Evolutionary conservation across 2,329 filamentous ascomycete genomes (phyloP).

Genomic region (Curvularia hawaiiensis): DNA sequence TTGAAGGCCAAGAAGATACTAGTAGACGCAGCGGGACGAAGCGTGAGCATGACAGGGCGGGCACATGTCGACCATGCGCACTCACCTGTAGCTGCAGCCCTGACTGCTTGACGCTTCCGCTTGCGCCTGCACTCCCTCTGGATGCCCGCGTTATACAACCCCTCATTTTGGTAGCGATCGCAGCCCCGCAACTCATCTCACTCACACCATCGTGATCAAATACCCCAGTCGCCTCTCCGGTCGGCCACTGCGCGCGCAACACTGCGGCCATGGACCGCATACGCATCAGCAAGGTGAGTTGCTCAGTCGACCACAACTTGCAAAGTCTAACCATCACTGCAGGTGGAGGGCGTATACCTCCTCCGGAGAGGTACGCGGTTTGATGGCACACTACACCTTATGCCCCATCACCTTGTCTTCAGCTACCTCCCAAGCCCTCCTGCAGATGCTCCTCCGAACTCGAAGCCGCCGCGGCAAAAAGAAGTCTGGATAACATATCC

Average conservation of each 20-base stretch:
- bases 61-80: slow-evolving; percentile 22
- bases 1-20: slow-evolving; percentile 26
- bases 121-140: slow-evolving; percentile 2
- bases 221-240: slow-evolving; percentile 7
- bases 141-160: slow-evolving; percentile 10
- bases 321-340: slow-evolving; percentile 1
- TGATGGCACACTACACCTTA: slow-evolving; percentile 65
- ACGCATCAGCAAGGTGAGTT: slow-evolving; percentile 52
- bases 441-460: slow-evolving; percentile 41
- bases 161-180: slow-evolving; percentile 7
- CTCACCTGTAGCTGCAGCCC: slow-evolving; percentile 7
- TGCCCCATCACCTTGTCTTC: slow-evolving; percentile 69
- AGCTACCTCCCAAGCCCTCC: slow-evolving; percentile 57
- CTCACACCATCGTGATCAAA: slow-evolving; percentile 1
- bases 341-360: slow-evolving; percentile 67
- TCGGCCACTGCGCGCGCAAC: slow-evolving; percentile 6
- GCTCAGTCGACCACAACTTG: background rate
- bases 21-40: slow-evolving; percentile 27
- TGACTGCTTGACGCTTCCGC: slow-evolving; percentile 10
- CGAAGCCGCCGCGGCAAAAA: slow-evolving; percentile 56
- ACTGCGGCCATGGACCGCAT: slow-evolving; percentile 51
- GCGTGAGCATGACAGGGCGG: slow-evolving; percentile 28
- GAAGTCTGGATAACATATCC: slow-evolving; percentile 96
- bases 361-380: slow-evolving; percentile 62
- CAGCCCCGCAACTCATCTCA: slow-evolving; percentile 4